These are phyloP conservation scores for Fragaria ananassa DNA, from an alignment of 306 rosid genomes.

Conservation along the genomic window DNA sequence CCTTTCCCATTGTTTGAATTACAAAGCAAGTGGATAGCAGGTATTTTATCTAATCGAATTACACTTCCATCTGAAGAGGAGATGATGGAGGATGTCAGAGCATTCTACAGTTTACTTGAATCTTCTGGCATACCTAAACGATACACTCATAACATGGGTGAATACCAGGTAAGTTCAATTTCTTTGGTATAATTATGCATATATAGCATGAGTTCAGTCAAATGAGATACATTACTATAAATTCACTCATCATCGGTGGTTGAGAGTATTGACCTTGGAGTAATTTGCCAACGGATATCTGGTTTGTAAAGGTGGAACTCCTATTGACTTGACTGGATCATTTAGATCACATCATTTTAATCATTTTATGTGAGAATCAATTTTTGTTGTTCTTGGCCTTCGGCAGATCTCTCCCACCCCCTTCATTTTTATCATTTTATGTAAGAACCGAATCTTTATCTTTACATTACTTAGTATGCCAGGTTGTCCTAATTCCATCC, in stretches of 20 bases:
- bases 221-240: no score
- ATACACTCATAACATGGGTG: conserved; percentile 34
- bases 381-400: neutral
- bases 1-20: conserved; percentile 58
- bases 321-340: neutral
- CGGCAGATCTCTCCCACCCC: neutral
- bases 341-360: neutral
- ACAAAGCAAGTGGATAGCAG: conserved; percentile 85
- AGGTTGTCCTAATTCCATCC: neutral
- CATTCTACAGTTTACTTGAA: conserved; percentile 40
- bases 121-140: conserved; percentile 33
- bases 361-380: neutral
- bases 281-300: neutral
- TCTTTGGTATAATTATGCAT: neutral
- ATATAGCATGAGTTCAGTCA: neutral
- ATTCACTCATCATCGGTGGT: neutral
- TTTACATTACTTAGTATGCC: neutral
- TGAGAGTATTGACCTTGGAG: neutral
- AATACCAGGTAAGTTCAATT: conserved; percentile 19
- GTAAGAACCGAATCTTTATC: neutral
- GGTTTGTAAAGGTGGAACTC: neutral
- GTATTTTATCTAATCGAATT: conserved; percentile 51
- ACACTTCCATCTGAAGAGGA: conserved; percentile 60
- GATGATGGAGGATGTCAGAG: conserved; percentile 58
- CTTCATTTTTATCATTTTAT: neutral